phyloP scores from a whole-genome alignment of 169 alveolate genomes.

The Condylostoma magnum region DNA sequence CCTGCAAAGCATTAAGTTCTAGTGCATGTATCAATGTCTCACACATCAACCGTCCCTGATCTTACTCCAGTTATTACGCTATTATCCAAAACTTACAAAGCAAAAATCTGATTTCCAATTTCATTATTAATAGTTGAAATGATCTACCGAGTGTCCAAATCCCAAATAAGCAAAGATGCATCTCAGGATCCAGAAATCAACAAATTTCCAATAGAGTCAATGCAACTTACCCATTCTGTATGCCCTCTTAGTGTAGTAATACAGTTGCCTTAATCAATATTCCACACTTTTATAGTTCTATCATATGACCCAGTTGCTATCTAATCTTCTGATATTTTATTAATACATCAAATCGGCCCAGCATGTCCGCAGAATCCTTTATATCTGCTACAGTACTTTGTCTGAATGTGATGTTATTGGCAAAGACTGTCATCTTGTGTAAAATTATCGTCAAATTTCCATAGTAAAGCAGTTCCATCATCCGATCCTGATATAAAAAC shows the following conservation, averaged over 20 bases:
- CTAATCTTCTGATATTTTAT: conserved; percentile 21
- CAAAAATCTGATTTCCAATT: background rate
- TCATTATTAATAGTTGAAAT: background rate
- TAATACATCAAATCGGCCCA: conserved; percentile 27
- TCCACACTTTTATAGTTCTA: conserved; percentile 62
- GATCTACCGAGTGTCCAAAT: background rate
- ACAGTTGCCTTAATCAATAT: conserved; percentile 42
- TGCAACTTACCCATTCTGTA: conserved; percentile 36
- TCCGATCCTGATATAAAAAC: conserved; percentile 23
- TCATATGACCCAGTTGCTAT: conserved; percentile 56
- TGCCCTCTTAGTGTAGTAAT: conserved; percentile 51
- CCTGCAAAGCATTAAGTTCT: background rate
- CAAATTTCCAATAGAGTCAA: background rate
- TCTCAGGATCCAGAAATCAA: conserved; percentile 22
- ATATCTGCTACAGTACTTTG: background rate
- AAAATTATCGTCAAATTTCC: background rate
- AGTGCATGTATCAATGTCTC: background rate
- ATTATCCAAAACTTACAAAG: background rate
- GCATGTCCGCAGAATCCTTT: conserved; percentile 23
- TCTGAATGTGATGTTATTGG: conserved; percentile 29
- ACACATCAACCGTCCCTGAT: background rate
- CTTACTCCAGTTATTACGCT: background rate
- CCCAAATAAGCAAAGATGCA: conserved; percentile 18
- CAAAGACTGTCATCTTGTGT: background rate
- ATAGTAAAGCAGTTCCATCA: background rate